A percentile compares a stretch with the other conserved stretches of the same genome.
phyloP scores from a whole-genome alignment of 1,139 yeast species.

The Blastobotrys capitulatus region DNA sequence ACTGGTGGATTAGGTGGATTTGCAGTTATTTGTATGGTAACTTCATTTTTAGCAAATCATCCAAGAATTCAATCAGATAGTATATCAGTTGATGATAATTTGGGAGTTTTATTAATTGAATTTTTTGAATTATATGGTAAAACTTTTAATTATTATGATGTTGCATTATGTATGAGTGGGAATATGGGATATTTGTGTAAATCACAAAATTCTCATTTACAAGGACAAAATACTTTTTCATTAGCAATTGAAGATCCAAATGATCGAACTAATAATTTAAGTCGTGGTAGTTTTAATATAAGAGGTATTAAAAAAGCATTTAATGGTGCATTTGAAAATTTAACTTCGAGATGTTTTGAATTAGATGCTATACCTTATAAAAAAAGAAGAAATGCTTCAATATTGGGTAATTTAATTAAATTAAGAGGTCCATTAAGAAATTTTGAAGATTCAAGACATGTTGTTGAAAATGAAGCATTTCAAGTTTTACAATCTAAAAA shows the following conservation, averaged over 20 bases:
- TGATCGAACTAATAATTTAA: constrained; percentile 73
- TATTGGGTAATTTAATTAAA: constrained; percentile 74
- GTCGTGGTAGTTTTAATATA: constrained; percentile 79
- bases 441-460: constrained; percentile 66
- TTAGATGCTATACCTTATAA: constrained; percentile 53
- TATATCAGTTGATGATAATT: constrained; percentile 64
- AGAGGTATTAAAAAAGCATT: constrained; percentile 81
- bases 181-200: constrained; percentile 54
- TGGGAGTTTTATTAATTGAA: constrained; percentile 86
- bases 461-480: constrained; percentile 11
- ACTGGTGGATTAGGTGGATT: constrained; percentile 97
- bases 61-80: constrained; percentile 68
- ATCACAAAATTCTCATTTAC: constrained; percentile 47
- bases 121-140: constrained; percentile 95
- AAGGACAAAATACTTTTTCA: constrained; percentile 51
- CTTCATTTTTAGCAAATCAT: constrained; percentile 71
- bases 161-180: constrained; percentile 40
- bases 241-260: constrained; percentile 89
- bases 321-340: constrained; percentile 82
- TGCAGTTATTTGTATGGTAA: constrained; percentile 81
- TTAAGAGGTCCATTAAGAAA: constrained; percentile 73
- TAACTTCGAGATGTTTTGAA: constrained; percentile 41
- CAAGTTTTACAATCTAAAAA: constrained; percentile 1
- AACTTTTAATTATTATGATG: constrained; percentile 79
- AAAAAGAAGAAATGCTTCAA: constrained; percentile 64